These are phyloP conservation scores for Coemansia sp. DNA, from an alignment of 192 early-diverging fungal species.

Conservation along the genomic window DNA sequence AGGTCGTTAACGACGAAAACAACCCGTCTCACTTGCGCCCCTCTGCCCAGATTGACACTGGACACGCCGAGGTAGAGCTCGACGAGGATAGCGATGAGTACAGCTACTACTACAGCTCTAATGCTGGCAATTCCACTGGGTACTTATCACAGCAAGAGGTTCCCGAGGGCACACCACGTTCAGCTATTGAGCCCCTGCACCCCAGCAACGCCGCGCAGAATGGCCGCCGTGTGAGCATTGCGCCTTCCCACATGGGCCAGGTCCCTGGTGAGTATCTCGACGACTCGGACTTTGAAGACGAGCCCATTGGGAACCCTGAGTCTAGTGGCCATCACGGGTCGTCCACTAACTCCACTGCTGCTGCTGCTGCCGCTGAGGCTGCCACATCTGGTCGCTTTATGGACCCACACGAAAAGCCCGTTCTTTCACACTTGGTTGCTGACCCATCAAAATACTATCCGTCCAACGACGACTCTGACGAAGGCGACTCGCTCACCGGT, in stretches of 20 bases:
- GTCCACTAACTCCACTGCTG: neutral
- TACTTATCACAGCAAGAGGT: slow-evolving; percentile 11
- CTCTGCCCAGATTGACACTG: neutral
- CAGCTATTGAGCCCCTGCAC: neutral
- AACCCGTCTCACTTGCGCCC: neutral
- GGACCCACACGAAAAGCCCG: slow-evolving; percentile 21
- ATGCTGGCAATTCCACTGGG: slow-evolving; percentile 17
- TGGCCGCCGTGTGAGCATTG: slow-evolving; percentile 40
- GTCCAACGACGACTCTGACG: slow-evolving; percentile 46
- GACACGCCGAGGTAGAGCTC: slow-evolving; percentile 13
- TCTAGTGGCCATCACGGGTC: neutral
- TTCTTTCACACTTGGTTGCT: slow-evolving; percentile 12
- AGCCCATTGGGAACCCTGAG: neutral
- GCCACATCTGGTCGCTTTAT: slow-evolving; percentile 6
- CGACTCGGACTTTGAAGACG: slow-evolving; percentile 20
- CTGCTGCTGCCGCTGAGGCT: neutral
- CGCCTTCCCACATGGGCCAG: slow-evolving; percentile 32
- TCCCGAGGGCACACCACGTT: neutral
- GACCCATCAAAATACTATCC: slow-evolving; percentile 29
- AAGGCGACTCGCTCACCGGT: slow-evolving; percentile 47
- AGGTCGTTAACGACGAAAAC: neutral
- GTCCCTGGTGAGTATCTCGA: slow-evolving; percentile 29
- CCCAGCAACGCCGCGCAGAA: neutral
- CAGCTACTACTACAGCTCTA: slow-evolving; percentile 43
- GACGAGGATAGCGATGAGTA: slow-evolving; percentile 35